A percentile compares a stretch with the other conserved stretches of the same genome.
These are phyloP conservation scores for Colletotrichum musae DNA, from an alignment of 2,329 filamentous ascomycete species.

Conservation along the genomic window DNA sequence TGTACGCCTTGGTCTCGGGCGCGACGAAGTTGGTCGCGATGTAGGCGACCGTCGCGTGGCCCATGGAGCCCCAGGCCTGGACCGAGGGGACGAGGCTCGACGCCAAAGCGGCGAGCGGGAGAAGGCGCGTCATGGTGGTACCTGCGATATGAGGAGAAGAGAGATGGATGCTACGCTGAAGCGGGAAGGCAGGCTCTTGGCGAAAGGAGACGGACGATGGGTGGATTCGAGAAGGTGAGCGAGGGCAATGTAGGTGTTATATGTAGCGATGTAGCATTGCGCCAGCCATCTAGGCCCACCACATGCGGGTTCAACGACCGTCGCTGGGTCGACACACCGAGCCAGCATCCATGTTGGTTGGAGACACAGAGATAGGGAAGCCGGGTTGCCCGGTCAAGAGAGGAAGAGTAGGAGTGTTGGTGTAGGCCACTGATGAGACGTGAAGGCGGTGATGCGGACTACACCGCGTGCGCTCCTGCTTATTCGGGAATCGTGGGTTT, in stretches of 20 bases:
- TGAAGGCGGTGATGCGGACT: slow-evolving; percentile 16
- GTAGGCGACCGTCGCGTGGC: slow-evolving; percentile 69
- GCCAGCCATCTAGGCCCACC: slow-evolving; percentile 5
- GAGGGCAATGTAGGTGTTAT: background rate
- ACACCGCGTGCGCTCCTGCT: slow-evolving; percentile 32
- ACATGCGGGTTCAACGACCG: slow-evolving; percentile 17
- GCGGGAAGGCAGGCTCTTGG: background rate
- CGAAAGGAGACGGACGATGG: background rate
- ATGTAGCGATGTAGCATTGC: slow-evolving; percentile 10
- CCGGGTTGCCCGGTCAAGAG: background rate
- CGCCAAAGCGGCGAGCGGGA: slow-evolving; percentile 44
- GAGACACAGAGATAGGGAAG: background rate
- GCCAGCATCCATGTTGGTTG: slow-evolving; percentile 7
- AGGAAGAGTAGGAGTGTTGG: background rate
- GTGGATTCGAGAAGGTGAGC: background rate
- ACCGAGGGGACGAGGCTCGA: slow-evolving; percentile 37
- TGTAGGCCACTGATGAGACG: no score
- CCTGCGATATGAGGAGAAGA: background rate
- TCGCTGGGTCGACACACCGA: background rate
- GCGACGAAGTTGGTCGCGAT: slow-evolving; percentile 64
- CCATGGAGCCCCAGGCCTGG: slow-evolving; percentile 59
- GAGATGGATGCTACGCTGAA: slow-evolving; percentile 9
- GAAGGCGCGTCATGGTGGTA: slow-evolving; percentile 45
- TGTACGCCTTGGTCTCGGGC: slow-evolving; percentile 50
- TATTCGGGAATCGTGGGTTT: slow-evolving; percentile 36